A percentile compares a stretch with the other conserved stretches of the same genome.
phyloP scores from a whole-genome alignment of 495 filamentous ascomycete species.

The Neurospora discreta region DNA sequence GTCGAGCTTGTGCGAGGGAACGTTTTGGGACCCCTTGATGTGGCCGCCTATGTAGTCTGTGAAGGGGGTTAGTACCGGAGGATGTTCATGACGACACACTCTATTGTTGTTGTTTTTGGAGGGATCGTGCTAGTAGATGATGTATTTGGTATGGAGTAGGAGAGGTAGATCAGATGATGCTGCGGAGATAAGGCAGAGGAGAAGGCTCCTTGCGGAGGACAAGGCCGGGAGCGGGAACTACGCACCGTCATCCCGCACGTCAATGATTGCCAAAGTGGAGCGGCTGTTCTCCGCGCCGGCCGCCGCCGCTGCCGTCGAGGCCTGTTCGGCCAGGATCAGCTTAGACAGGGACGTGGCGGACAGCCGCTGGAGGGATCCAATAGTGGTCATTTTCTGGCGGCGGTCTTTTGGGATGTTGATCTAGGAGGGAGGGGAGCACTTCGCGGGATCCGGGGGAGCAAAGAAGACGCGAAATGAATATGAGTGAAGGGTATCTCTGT shows the following conservation, averaged over 20 bases:
- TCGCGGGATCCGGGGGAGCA: neutral
- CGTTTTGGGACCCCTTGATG: constrained; percentile 64
- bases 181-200: neutral
- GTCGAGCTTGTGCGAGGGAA: constrained; percentile 63
- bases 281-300: neutral
- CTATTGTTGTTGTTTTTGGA: neutral
- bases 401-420: constrained; percentile 33
- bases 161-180: neutral
- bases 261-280: constrained; percentile 57
- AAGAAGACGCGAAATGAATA: neutral
- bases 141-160: neutral
- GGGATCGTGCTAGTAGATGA: neutral
- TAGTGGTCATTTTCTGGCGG: constrained; percentile 25
- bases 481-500: neutral
- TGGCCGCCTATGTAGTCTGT: constrained; percentile 88
- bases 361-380: constrained; percentile 54
- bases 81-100: neutral
- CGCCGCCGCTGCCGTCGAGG: constrained; percentile 1
- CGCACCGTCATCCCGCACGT: constrained; percentile 76
- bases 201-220: neutral
- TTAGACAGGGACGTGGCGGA: constrained; percentile 50
- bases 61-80: neutral
- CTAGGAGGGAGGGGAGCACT: neutral
- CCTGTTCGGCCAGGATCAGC: constrained; percentile 28
- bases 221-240: neutral